Base-by-base conservation (phyloP, 306 rosid species). In the Trifolium fragiferum region DNA sequence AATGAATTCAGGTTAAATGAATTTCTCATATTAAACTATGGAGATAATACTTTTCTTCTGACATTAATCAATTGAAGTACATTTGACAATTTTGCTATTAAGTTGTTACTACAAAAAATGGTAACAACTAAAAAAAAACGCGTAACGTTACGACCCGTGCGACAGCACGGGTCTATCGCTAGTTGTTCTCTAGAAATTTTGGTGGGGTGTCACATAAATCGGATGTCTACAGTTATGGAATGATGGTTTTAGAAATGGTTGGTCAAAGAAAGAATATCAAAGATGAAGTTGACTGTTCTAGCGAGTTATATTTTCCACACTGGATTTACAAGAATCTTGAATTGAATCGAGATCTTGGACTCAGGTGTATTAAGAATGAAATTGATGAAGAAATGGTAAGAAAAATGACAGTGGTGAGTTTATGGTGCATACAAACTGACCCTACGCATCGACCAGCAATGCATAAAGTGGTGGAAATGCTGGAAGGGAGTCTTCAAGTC, bases 201-300 rank as follows among this genome's bases (percentile, higher is more conserved):
- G 86, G 86, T 1, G 41, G 1, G 0, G 77, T 86, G 0, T 83
- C 86, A 0, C 90, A 84, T 19, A 86, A 86, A 5, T 81, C 81
- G 0, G 82, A 86, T 63, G 84, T 83, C 4, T 83, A 86, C 0
- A 86, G 82, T 16, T 83, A 71, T 1, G 87, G 85, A 35, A 81
- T 86, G 86, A 70, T 81, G 78, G 58, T 69, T 2, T 61, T 80
- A 19, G 83, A 46, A 32, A 86, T 86, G 83, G 79, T 71, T 70
- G 82, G 85, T 0, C 70, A n/a, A 18, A 76, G 77, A 23, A 72
- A 49, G 3, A 86, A 81, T 15, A 47, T 78, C 3, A n/a, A 68
- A 2, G 50, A 1, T 1, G 49, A 75, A n/a, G 82, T 30, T 7
- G 68, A 76, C 12, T 0, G 37, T 15, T 76, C 79, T 0, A 85